Base-by-base conservation (phyloP, 352 stramenopile species). In the Phytophthora citrophthora region DNA sequence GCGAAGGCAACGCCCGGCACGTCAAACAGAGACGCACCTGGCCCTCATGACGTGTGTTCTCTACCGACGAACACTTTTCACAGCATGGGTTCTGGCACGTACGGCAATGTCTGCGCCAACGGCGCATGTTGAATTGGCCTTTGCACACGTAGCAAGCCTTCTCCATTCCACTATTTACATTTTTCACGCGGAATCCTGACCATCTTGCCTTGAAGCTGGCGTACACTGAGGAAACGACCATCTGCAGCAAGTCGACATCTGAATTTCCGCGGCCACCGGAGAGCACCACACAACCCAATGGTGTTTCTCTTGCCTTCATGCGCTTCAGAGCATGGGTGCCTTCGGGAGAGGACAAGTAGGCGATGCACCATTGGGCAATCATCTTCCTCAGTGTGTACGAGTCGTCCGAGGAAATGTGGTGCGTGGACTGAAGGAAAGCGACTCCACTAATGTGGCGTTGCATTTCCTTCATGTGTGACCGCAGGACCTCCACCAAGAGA, bases 161-260 rank as follows among this genome's bases (percentile, higher is more conserved):
- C 57, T 89, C 80, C 68, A 91, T 81, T n/a, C 82, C 82, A 18
- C 66, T 81, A 60, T 87, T 88, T 36, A 88, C 76, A 46, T 84
- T 87, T 65, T 87, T 88, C n/a, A 88, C 78, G 15, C 82, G 82
- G 64, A 91, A 91, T 43, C 82, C 82, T 44, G 82, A 88, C 78
- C 80, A 91, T 47, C 82, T 74, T 46, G 82, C 82, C 51, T 88
- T 88, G 64, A 91, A 91, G 32, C 77, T 85, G 24, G 81, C 76
- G 41, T 77, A 91, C 13, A 89, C 79, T 44, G 81, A 88, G 13
- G 79, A 59, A 13, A 83, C 64, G 26, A 91, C 64, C 11, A 68
- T 55, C 45, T 88, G 72, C 10, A 91, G 64, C 54, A 89, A 55
- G 26, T 88, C 76, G 5, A 83, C 74, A 20, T 88, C 79, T 32